phyloP scores from a whole-genome alignment of 306 rosid genomes.

The Ammopiptanthus mongolicus region DNA sequence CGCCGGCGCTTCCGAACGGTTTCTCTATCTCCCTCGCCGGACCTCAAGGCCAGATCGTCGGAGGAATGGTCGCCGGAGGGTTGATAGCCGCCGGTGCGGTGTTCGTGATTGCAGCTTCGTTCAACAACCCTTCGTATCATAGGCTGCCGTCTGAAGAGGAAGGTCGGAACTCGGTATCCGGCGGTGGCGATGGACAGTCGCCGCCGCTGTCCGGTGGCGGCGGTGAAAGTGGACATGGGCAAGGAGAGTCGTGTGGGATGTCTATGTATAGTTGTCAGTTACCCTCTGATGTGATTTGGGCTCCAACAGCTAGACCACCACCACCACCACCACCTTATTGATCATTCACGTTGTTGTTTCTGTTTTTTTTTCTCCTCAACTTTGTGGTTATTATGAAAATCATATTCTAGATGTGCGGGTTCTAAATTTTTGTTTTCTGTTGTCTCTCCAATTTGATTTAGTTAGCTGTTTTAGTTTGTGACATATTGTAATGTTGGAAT shows the following conservation, averaged over 20 bases:
- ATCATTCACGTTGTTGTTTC: not conserved
- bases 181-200: slow-evolving; percentile 47
- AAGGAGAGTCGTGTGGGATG: slow-evolving; percentile 61
- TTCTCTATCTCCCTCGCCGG: slow-evolving; percentile 87
- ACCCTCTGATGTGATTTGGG: slow-evolving; percentile 81
- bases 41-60: slow-evolving; percentile 93
- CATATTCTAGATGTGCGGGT: not conserved
- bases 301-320: slow-evolving; percentile 71
- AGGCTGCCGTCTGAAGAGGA: slow-evolving; percentile 69
- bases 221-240: slow-evolving; percentile 53
- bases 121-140: slow-evolving; percentile 68
- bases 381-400: slow-evolving; percentile 16
- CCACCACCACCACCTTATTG: slow-evolving; percentile 65
- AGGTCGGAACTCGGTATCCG: slow-evolving; percentile 24
- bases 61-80: slow-evolving; percentile 66
- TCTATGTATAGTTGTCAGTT: slow-evolving; percentile 66
- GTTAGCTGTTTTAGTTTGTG: not conserved
- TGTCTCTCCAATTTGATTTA: not conserved
- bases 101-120: slow-evolving; percentile 63
- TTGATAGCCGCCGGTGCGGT: slow-evolving; percentile 72
- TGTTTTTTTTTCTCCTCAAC: not conserved
- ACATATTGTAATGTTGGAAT: not conserved
- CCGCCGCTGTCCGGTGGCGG: slow-evolving; percentile 41
- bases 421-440: not conserved
- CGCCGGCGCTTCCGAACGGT: slow-evolving; percentile 39